Conservation (phyloP, 2,329 filamentous ascomycete species). For the Xylaria sp. region DNA sequence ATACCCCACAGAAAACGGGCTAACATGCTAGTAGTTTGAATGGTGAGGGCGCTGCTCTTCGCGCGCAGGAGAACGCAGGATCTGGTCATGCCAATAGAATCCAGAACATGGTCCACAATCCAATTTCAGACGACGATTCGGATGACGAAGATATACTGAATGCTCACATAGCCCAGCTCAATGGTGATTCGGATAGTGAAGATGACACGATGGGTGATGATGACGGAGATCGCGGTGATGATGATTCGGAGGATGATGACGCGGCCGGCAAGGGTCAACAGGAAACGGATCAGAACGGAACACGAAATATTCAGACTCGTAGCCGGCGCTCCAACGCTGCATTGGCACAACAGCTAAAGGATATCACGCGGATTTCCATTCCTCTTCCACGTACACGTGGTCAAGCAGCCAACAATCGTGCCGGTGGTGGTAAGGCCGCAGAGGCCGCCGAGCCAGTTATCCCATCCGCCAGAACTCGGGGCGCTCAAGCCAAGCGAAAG, state of each 20-base stretch:
- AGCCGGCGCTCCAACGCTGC: neutral
- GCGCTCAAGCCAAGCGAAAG: slow-evolving; percentile 5
- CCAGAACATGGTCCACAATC: neutral
- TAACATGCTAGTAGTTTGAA: slow-evolving; percentile 1
- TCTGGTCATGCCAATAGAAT: neutral
- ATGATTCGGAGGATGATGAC: neutral
- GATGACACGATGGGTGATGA: neutral
- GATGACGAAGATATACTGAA: neutral
- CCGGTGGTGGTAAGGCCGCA: too few relatives aligned
- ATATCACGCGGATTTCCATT: too few relatives aligned
- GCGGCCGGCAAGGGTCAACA: neutral
- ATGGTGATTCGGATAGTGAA: neutral
- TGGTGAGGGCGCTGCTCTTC: neutral
- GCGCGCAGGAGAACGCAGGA: neutral
- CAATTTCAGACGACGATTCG: neutral
- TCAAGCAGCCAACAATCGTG: slow-evolving; percentile 2
- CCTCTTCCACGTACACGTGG: slow-evolving; percentile 1
- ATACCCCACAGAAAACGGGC: neutral
- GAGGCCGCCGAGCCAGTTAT: too few relatives aligned
- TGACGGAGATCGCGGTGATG: neutral
- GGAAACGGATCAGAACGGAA: neutral
- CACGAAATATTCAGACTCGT: neutral
- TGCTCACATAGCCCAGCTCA: neutral
- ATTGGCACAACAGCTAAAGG: too few relatives aligned
- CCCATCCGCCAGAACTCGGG: neutral